These are phyloP conservation scores for Pseudocercospora fijiensis DNA, from an alignment of 2,329 filamentous ascomycete species.

Conservation along the genomic window DNA sequence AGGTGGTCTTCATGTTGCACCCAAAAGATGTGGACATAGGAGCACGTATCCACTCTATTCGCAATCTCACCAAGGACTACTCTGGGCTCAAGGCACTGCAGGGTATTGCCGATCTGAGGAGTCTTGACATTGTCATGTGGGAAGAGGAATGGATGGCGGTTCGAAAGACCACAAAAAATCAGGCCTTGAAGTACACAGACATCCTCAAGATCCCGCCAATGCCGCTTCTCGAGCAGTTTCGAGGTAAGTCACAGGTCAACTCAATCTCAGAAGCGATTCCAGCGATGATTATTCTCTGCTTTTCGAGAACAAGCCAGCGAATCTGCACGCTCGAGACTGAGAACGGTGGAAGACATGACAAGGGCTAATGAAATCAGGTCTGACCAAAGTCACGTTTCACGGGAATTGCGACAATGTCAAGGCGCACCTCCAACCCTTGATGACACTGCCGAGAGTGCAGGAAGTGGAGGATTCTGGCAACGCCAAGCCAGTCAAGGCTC, in stretches of 20 bases:
- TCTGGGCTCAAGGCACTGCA: neutral
- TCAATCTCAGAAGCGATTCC: too few relatives aligned
- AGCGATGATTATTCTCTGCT: neutral
- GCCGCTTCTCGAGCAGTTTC: neutral
- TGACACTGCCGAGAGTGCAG: neutral
- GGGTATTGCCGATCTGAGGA: neutral
- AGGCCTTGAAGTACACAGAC: neutral
- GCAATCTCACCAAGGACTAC: neutral
- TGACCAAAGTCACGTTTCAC: constrained; percentile 5
- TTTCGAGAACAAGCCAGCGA: neutral
- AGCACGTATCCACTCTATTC: too few relatives aligned
- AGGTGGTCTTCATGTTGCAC: neutral
- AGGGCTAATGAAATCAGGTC: neutral
- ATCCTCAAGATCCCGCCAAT: neutral
- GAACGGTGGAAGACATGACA: too few relatives aligned
- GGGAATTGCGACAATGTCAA: constrained; percentile 1
- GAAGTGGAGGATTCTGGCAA: neutral
- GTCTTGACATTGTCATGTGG: neutral
- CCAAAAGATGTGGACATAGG: neutral
- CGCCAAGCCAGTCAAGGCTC: neutral
- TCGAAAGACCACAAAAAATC: neutral
- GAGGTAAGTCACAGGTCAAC: too few relatives aligned
- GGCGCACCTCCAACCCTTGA: neutral
- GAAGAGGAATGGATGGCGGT: neutral
- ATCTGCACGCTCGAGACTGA: neutral